phyloP scores from a whole-genome alignment of 164 flowering plant genomes.

The Aristolochia fimbriata region DNA sequence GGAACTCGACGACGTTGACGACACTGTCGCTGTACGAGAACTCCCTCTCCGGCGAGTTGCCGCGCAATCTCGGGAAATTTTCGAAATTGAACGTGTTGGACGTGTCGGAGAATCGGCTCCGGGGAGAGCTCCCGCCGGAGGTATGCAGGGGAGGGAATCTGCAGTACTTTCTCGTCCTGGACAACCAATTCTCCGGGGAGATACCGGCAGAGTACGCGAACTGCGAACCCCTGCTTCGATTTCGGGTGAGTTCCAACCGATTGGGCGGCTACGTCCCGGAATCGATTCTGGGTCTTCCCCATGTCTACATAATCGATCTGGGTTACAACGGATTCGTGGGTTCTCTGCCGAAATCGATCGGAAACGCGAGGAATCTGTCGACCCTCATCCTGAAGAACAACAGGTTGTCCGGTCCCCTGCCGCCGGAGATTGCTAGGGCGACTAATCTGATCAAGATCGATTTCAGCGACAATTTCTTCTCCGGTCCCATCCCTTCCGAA shows the following conservation, averaged over 20 bases:
- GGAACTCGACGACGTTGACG: conserved; percentile 45
- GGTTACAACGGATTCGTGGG: conserved; percentile 49
- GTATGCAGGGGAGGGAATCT: conserved; percentile 65
- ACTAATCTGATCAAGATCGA: conserved; percentile 72
- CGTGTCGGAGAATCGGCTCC: conserved; percentile 60
- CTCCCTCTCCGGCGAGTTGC: conserved; percentile 55
- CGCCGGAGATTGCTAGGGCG: conserved; percentile 58
- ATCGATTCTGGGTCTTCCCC: conserved; percentile 60
- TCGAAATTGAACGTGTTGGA: conserved; percentile 49
- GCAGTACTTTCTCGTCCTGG: conserved; percentile 48
- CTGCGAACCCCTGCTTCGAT: conserved; percentile 53
- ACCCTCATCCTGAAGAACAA: conserved; percentile 65
- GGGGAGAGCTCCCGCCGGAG: conserved; percentile 61
- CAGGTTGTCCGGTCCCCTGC: conserved; percentile 59
- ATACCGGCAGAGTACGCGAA: conserved; percentile 50
- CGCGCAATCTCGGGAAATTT: conserved; percentile 42
- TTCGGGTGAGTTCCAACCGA: conserved; percentile 64
- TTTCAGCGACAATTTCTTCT: conserved; percentile 61
- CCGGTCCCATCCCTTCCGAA: conserved; percentile 71
- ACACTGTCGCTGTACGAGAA: conserved; percentile 62
- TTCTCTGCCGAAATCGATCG: conserved; percentile 31
- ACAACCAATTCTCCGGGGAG: conserved; percentile 58
- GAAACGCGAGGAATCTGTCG: conserved; percentile 58
- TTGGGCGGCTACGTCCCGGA: conserved; percentile 57
- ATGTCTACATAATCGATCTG: conserved; percentile 68